Percentiles rank a stretch among this genome's conserved stretches.
Evolutionary conservation across 2,329 filamentous ascomycete species (phyloP).

Genomic region (Fusarium acutatum): DNA sequence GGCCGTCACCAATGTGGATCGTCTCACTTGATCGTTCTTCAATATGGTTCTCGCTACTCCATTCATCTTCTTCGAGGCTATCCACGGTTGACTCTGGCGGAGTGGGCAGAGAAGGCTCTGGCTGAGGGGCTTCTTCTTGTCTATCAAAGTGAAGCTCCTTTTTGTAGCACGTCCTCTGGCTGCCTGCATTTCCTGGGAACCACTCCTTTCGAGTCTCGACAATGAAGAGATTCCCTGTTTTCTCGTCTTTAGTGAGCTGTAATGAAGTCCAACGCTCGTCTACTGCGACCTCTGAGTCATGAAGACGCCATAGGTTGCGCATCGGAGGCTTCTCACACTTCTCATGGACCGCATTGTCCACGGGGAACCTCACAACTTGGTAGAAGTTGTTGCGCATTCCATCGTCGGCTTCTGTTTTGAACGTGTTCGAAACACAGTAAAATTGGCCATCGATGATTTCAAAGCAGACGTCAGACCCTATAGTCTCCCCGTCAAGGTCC

Average conservation of each 20-base stretch:
- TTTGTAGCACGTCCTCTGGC: conserved; percentile 72
- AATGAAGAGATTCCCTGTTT: conserved; percentile 65
- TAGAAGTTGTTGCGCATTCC: conserved; percentile 76
- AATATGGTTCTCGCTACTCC: conserved; percentile 48
- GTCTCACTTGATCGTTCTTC: conserved; percentile 21
- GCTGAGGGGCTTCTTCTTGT: neutral
- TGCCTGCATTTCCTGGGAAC: conserved; percentile 60
- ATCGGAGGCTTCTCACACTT: conserved; percentile 50
- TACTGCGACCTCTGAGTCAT: conserved; percentile 74
- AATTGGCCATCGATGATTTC: conserved; percentile 72
- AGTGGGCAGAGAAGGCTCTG: conserved; percentile 9
- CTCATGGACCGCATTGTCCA: conserved; percentile 54
- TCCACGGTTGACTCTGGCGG: neutral
- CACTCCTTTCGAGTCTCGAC: conserved; percentile 77
- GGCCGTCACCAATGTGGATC: conserved; percentile 60
- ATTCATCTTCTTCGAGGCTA: conserved; percentile 11
- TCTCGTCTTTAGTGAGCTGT: conserved; percentile 67
- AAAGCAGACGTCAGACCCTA: conserved; percentile 75
- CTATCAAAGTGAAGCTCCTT: conserved; percentile 58
- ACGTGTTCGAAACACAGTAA: conserved; percentile 75
- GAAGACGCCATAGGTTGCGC: conserved; percentile 67
- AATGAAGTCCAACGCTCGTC: conserved; percentile 79
- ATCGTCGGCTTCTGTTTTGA: conserved; percentile 68
- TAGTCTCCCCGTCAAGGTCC: conserved; percentile 69
- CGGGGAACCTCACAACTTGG: conserved; percentile 69